Base-by-base conservation (phyloP, 805 yeast species). In the Wickerhamiella spandovensis region DNA sequence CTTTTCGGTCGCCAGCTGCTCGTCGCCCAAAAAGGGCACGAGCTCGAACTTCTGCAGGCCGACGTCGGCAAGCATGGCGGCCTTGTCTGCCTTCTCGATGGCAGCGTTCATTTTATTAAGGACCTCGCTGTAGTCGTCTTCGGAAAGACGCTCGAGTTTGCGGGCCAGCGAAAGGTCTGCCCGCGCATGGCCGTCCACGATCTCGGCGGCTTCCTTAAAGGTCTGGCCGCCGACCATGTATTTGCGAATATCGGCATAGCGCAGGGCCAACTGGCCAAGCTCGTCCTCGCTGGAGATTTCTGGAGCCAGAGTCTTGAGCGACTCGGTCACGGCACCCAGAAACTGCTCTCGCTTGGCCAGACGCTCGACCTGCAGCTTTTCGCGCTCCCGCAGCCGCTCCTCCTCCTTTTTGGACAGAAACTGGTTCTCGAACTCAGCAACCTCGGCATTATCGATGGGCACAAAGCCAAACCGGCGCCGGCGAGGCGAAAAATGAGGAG, bases 401-500 rank as follows among this genome's bases (percentile, higher is more conserved):
- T 69, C 72, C 60, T 83, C 86, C 62, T 84, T 83, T 66, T 95
- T 77, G 3, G 80, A 72, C 73, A 82, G 70, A 56, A 73, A 74
- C 12, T 69, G 69, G 60, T 73, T 79, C 65, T 86, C 95, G 43
- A 68, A 68, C 44, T 66, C 66, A 0, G 87, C 83, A 48, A 68
- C 71, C 28, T 61, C 66, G 13, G 69, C 66, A 53, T 81, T 78
- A 15, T 62, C 65, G 28, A 87, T 69, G 35, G 74, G 72, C 18
- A 68, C 72, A 58, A 75, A 76, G 1, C 97, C 97, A 58, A 90
- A 80, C 64, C 97, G 76, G 69, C 98, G 79, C 8, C 77, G 71
- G 44, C 88, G 75, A 43, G 97, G 96, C n/a, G 73, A 82, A 66
- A 89, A 90, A 65, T 92, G 97, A 6, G 90, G 84, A 15, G 86